phyloP scores from a whole-genome alignment of 768 basidiomycete genomes.

The Mycena chlorophos region DNA sequence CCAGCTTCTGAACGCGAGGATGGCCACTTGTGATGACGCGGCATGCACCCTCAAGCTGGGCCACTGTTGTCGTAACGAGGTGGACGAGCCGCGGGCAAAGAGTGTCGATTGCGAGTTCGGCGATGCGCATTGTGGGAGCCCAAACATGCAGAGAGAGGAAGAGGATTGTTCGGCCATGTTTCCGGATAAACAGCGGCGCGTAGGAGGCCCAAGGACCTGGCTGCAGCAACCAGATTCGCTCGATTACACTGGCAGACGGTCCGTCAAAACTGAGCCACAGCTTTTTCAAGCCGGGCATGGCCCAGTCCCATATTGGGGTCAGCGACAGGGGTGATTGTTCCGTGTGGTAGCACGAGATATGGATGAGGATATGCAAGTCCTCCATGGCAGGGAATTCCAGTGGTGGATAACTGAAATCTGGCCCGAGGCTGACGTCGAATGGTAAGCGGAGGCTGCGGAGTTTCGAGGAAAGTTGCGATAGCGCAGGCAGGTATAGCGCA shows the following conservation, averaged over 20 bases:
- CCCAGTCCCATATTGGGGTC: neutral
- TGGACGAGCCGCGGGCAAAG: neutral
- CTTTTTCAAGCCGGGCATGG: neutral
- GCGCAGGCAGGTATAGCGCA: neutral
- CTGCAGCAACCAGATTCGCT: neutral
- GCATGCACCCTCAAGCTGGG: neutral
- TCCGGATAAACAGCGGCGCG: neutral
- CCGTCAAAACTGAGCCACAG: neutral
- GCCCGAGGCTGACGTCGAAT: neutral
- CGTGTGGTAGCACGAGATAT: too few relatives aligned
- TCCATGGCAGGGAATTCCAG: slow-evolving; percentile 2
- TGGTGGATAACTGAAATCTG: neutral
- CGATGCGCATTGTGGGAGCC: neutral
- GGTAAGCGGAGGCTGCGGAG: neutral
- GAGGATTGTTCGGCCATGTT: neutral
- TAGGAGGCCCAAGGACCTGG: neutral
- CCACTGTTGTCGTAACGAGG: neutral
- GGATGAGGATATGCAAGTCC: neutral
- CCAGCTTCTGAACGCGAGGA: neutral
- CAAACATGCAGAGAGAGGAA: neutral
- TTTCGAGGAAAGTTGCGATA: neutral
- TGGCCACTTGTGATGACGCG: neutral
- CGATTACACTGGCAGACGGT: neutral
- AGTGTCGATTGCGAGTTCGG: too few relatives aligned
- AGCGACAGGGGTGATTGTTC: neutral